Conservation (phyloP, 352 stramenopile species). For the Pythium sp. region DNA sequence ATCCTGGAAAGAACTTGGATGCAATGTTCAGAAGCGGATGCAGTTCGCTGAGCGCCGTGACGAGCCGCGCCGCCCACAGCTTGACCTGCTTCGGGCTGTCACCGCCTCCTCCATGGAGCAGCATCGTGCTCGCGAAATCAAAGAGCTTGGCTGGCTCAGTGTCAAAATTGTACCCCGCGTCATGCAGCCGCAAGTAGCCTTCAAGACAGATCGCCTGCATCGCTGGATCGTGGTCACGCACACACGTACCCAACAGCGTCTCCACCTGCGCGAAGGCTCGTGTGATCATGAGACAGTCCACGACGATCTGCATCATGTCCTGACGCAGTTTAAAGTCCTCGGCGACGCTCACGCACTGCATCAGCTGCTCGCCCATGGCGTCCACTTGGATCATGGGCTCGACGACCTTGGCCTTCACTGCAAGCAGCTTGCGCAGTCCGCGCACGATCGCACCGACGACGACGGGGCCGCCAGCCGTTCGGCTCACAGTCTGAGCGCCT, state of each 20-base stretch:
- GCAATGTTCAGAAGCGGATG: slow-evolving; percentile 24
- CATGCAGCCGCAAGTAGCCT: slow-evolving; percentile 50
- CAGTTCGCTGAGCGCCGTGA: slow-evolving; percentile 25
- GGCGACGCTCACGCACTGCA: slow-evolving; percentile 67
- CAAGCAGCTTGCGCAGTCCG: slow-evolving; percentile 50
- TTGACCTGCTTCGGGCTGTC: slow-evolving; percentile 16
- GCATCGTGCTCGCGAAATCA: slow-evolving; percentile 32
- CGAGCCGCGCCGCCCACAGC: slow-evolving; percentile 31
- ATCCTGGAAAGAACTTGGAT: slow-evolving; percentile 22
- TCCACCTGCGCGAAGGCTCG: slow-evolving; percentile 38
- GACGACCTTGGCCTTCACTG: slow-evolving; percentile 59
- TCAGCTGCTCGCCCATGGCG: slow-evolving; percentile 75
- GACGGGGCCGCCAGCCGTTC: slow-evolving; percentile 34
- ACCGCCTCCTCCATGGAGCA: slow-evolving; percentile 26
- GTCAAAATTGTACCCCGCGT: slow-evolving; percentile 27
- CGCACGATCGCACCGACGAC: slow-evolving; percentile 69
- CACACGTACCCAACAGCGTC: slow-evolving; percentile 41
- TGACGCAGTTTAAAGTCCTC: slow-evolving; percentile 75
- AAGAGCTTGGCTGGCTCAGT: slow-evolving; percentile 23
- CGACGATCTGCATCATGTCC: slow-evolving; percentile 70
- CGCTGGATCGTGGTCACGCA: slow-evolving; percentile 52
- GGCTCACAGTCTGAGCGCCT: slow-evolving; percentile 8
- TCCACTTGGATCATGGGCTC: slow-evolving; percentile 82
- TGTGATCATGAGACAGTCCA: slow-evolving; percentile 60
- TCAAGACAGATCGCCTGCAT: slow-evolving; percentile 57